Base-by-base conservation (phyloP, 345 rosid species). In the Acer yangbiense region DNA sequence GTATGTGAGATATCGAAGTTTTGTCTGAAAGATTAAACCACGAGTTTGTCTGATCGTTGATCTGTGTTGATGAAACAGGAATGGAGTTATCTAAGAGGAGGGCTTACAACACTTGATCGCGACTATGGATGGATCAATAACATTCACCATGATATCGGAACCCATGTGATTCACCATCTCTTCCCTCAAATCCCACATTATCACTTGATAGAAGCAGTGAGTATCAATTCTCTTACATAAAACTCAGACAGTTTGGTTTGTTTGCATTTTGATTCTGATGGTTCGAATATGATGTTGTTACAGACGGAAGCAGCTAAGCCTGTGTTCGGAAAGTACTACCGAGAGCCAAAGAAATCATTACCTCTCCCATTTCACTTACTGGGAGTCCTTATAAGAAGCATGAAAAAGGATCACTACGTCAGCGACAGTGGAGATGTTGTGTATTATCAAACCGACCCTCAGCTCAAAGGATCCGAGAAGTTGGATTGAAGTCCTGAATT, bases 101-200 rank as follows among this genome's bases (percentile, higher is more conserved):
- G 98, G 67, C 93, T 94, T 6, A 94, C 98, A 32, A 94, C 98
- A 11, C 76, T 94, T 58, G 98, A 94, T 65, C 87, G 97, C 16
- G 98, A 94, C 75, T 94, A 93, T 50, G 98, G 98, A 74, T 65
- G 88, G 86, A 85, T 94, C 82, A 94, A 94, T 72, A 90, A 89
- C 89, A 88, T 94, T 82, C 98, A 94, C 85, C 98, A 94, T 65
- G 98, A 94, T 68, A 94, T 94, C 32, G 98, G 98, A 66, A 94
- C 98, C 25, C 98, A 94, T 85, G 98, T 94, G 69, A 82, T 94
- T 60, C 98, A 94, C 78, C 98, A 94, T 77, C 92, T 93, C 65
- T 94, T 94, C 88, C 98, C 98, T 12, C 98, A 94, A 80, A 94
- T 94, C 88, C 98, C 98, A 39, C 98, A 94, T 82, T 94, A 94